phyloP scores from a whole-genome alignment of 2,329 filamentous ascomycete genomes.

The Cercospora sojina region DNA sequence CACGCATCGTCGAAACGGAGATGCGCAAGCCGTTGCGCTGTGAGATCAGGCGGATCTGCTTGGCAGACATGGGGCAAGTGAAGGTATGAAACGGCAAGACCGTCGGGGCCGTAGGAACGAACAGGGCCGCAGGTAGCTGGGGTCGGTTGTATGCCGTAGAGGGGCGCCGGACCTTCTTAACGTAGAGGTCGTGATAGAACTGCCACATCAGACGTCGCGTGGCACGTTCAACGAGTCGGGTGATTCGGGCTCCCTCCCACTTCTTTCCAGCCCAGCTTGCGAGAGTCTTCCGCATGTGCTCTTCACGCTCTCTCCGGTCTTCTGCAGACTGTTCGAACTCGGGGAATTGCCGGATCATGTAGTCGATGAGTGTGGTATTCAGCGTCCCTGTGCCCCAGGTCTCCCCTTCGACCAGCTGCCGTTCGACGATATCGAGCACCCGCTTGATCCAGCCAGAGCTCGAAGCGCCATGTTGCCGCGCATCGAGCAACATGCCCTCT shows the following conservation, averaged over 20 bases:
- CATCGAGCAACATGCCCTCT: constrained; percentile 77
- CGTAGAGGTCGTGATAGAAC: constrained; percentile 83
- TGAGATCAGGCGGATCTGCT: constrained; percentile 89
- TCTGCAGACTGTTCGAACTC: constrained; percentile 37
- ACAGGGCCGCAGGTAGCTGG: constrained; percentile 68
- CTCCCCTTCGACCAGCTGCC: constrained; percentile 82
- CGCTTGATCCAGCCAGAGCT: constrained; percentile 81
- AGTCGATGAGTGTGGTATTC: constrained; percentile 42
- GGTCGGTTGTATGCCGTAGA: constrained; percentile 67
- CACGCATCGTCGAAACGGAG: constrained; percentile 81
- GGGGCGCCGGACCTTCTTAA: constrained; percentile 58
- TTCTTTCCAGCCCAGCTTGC: constrained; percentile 65
- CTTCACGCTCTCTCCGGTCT: constrained; percentile 39
- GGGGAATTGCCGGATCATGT: constrained; percentile 49
- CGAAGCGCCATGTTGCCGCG: constrained; percentile 57
- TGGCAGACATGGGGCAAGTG: constrained; percentile 86
- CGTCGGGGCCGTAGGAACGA: constrained; percentile 84
- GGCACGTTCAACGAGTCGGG: constrained; percentile 80
- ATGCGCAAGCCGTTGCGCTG: constrained; percentile 92
- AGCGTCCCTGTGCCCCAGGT: constrained; percentile 77
- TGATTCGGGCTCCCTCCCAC: constrained; percentile 85
- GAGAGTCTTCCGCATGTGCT: constrained; percentile 41
- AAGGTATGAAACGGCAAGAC: constrained; percentile 98
- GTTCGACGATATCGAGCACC: constrained; percentile 86
- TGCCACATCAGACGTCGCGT: constrained; percentile 75